Percentiles rank a stretch among this genome's conserved stretches.
Evolutionary conservation across 345 rosid genomes (phyloP).

Genomic region (Psidium friedrichsthalianum): DNA sequence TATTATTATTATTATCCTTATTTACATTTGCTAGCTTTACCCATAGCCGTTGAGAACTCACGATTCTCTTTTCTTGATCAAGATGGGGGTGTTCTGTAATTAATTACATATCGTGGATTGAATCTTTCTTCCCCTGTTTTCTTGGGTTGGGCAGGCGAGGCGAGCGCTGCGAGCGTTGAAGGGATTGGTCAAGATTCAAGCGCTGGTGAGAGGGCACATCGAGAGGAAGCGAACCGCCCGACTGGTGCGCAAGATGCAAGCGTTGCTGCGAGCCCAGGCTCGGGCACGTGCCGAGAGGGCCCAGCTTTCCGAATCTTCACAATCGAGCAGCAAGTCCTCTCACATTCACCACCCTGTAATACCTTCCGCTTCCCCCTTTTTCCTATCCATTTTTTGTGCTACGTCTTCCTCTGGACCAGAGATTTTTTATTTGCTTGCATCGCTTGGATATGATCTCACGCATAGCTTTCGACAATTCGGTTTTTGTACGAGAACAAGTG

Average conservation of each 20-base stretch:
- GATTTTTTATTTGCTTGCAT: no score
- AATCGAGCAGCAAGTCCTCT: conserved; percentile 62
- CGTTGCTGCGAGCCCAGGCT: conserved; percentile 63
- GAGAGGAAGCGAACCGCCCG: conserved; percentile 56
- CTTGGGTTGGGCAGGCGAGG: conserved; percentile 38
- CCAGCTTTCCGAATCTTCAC: conserved; percentile 45
- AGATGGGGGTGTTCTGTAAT: neutral
- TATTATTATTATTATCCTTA: neutral
- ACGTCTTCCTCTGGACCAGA: neutral
- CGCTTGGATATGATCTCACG: neutral
- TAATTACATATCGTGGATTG: neutral
- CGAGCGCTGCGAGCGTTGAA: conserved; percentile 86
- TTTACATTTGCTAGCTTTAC: neutral
- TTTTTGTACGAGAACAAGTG: neutral
- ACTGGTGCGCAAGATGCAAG: conserved; percentile 60
- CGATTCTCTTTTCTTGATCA: neutral
- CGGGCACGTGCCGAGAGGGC: conserved; percentile 55
- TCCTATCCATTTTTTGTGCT: neutral
- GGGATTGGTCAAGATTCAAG: conserved; percentile 95
- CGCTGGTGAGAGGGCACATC: conserved; percentile 85
- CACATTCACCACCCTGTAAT: conserved; percentile 56
- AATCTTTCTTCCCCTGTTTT: neutral
- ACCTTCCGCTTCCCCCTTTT: neutral
- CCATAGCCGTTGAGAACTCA: neutral
- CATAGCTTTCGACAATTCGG: neutral